A percentile compares a stretch with the other conserved stretches of the same genome.
These are phyloP conservation scores for Lanzia echinophila DNA, from an alignment of 2,329 filamentous ascomycete species.

Conservation along the genomic window DNA sequence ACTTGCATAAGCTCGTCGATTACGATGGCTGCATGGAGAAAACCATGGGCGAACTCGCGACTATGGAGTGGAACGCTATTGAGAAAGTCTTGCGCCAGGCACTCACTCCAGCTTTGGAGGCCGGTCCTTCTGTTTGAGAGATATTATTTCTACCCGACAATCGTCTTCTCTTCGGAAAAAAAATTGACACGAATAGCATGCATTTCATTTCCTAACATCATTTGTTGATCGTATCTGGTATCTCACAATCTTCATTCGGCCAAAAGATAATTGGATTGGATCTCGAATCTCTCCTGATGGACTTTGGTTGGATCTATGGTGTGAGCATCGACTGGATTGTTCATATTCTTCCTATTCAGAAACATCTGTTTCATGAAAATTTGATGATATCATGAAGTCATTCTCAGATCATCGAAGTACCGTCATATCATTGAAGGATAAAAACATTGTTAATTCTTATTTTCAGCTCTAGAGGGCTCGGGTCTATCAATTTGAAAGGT, in stretches of 20 bases:
- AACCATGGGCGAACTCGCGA: conserved; percentile 41
- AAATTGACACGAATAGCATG: not conserved
- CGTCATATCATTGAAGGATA: conserved; percentile 8
- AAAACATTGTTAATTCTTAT: conserved; percentile 4
- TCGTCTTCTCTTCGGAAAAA: not conserved
- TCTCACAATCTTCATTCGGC: not conserved
- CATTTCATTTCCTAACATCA: not conserved
- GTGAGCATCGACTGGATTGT: not conserved
- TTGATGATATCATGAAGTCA: conserved; percentile 13
- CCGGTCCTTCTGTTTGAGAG: not conserved
- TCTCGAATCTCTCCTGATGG: not conserved
- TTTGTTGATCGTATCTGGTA: not conserved
- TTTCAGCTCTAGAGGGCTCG: not conserved
- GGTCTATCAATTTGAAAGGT: not conserved
- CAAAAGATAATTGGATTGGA: not conserved
- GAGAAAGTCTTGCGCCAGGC: conserved; percentile 39
- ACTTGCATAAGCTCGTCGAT: conserved; percentile 45
- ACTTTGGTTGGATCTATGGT: not conserved
- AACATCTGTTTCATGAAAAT: not conserved
- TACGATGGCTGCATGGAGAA: conserved; percentile 34
- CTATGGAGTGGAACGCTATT: conserved; percentile 42
- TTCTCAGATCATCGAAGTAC: not conserved
- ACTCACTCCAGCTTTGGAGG: conserved; percentile 16
- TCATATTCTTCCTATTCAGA: not conserved
- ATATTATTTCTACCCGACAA: not conserved